A percentile compares a stretch with the other conserved stretches of the same genome.
These are phyloP conservation scores for Astrephomene gubernaculifera DNA, from an alignment of 139 green algal genomes.

Conservation along the genomic window DNA sequence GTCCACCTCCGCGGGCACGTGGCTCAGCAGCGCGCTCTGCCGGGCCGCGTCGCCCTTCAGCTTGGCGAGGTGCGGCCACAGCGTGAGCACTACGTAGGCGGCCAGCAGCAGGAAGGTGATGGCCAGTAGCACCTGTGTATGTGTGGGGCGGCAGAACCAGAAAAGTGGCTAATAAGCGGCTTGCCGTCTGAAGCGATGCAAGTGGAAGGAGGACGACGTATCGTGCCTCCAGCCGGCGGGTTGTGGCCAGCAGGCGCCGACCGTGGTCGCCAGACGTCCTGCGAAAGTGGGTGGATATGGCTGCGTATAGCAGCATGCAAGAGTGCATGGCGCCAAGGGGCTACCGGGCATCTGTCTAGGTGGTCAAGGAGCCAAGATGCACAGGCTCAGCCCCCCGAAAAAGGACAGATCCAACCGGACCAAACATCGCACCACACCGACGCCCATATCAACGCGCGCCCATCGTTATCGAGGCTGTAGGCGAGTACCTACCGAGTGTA, in stretches of 20 bases:
- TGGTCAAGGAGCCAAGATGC: too few relatives aligned
- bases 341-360: too few relatives aligned
- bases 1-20: slow-evolving; percentile 39
- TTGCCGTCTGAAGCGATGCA: not conserved
- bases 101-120: not conserved
- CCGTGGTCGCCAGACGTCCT: not conserved
- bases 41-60: slow-evolving; percentile 12
- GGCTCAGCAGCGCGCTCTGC: slow-evolving; percentile 36
- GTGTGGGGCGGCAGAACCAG: not conserved
- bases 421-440: too few relatives aligned
- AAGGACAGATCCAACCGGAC: too few relatives aligned
- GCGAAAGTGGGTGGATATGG: not conserved
- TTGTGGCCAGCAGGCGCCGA: not conserved
- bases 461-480: too few relatives aligned
- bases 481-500: too few relatives aligned
- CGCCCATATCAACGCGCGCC: too few relatives aligned
- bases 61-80: slow-evolving; percentile 30
- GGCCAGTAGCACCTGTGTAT: slow-evolving; percentile 1
- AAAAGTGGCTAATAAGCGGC: not conserved
- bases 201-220: not conserved
- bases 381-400: too few relatives aligned
- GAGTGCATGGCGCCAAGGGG: too few relatives aligned
- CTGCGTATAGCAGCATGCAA: not conserved
- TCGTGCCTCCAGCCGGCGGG: not conserved
- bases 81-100: not conserved